Percentiles rank a stretch among this genome's conserved stretches.
Evolutionary conservation across 2,329 filamentous ascomycete genomes (phyloP).

Genomic region (Ceratocystis cubensis): DNA sequence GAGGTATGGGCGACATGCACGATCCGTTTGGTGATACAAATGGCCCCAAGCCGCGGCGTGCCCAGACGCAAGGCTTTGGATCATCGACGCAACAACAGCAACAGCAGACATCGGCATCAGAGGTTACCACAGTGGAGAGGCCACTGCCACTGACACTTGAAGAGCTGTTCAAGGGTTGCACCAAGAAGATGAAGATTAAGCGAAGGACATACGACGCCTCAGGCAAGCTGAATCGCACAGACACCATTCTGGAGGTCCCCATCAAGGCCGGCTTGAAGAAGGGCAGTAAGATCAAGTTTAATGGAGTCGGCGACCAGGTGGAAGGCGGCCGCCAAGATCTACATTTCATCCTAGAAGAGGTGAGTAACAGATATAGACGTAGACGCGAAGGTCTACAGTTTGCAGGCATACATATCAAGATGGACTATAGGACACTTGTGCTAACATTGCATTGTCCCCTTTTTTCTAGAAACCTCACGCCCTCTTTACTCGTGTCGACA

Average conservation of each 20-base stretch:
- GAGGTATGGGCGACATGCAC: constrained; percentile 32
- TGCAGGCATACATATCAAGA: no score
- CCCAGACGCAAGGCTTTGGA: constrained; percentile 12
- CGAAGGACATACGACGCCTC: constrained; percentile 71
- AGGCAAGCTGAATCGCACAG: constrained; percentile 73
- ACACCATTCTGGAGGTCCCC: constrained; percentile 83
- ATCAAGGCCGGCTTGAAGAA: constrained; percentile 95
- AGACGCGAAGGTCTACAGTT: neutral
- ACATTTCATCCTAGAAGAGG: constrained; percentile 89
- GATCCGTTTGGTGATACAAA: constrained; percentile 21
- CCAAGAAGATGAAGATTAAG: constrained; percentile 98
- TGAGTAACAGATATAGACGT: constrained; percentile 35
- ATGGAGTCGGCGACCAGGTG: constrained; percentile 92
- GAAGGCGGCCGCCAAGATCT: constrained; percentile 92
- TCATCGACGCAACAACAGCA: constrained; percentile 22
- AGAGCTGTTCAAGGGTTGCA: constrained; percentile 73
- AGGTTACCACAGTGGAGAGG: constrained; percentile 83
- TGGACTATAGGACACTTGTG: neutral
- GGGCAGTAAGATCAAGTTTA: constrained; percentile 96
- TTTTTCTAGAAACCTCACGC: constrained; percentile 64
- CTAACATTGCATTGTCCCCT: constrained; percentile 31
- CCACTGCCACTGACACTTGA: constrained; percentile 70
- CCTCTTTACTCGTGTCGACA: constrained; percentile 72
- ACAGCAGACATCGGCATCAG: constrained; percentile 47
- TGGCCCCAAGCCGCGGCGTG: constrained; percentile 3